These are phyloP conservation scores for Aspergillus pseudoterreus DNA, from an alignment of 2,329 filamentous ascomycete species.

Conservation along the genomic window DNA sequence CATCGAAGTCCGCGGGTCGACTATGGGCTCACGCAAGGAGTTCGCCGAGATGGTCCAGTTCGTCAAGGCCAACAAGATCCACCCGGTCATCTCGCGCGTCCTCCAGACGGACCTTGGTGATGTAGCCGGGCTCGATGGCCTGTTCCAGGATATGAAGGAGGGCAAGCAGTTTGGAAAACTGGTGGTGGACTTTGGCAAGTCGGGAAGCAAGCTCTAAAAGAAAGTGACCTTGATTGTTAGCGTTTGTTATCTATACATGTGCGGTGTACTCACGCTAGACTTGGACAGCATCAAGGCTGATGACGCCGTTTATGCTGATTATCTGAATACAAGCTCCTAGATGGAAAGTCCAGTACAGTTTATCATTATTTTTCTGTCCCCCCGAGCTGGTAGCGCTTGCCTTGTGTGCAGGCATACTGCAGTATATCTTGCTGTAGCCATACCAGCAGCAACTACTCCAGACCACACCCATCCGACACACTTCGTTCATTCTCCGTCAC, in stretches of 20 bases:
- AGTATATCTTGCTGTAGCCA: not conserved
- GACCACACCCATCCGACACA: not conserved
- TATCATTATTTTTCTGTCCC: no score
- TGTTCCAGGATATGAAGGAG: conserved; percentile 86
- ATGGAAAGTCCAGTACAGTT: no score
- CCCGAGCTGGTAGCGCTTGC: not conserved
- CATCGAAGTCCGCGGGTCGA: conserved; percentile 78
- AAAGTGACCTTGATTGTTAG: conserved; percentile 3
- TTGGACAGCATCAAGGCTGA: not conserved
- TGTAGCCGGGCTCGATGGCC: conserved; percentile 69
- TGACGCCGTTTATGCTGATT: not conserved
- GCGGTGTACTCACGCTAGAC: not conserved
- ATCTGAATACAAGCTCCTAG: no score
- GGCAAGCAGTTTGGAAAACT: conserved; percentile 90
- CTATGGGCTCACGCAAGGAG: conserved; percentile 87
- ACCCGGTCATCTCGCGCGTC: conserved; percentile 71
- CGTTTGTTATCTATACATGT: not conserved
- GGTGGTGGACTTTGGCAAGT: conserved; percentile 65
- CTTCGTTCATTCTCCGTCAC: conserved; percentile 12
- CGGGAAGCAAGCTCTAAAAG: conserved; percentile 37
- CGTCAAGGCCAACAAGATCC: conserved; percentile 68
- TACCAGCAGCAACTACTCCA: not conserved
- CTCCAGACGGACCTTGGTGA: conserved; percentile 68
- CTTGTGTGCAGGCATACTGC: not conserved
- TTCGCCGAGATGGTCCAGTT: conserved; percentile 89